Percentiles rank a stretch among this genome's conserved stretches.
Conservation (phyloP, 352 stramenopile species). For the Thalassiosira oceanica region DNA sequence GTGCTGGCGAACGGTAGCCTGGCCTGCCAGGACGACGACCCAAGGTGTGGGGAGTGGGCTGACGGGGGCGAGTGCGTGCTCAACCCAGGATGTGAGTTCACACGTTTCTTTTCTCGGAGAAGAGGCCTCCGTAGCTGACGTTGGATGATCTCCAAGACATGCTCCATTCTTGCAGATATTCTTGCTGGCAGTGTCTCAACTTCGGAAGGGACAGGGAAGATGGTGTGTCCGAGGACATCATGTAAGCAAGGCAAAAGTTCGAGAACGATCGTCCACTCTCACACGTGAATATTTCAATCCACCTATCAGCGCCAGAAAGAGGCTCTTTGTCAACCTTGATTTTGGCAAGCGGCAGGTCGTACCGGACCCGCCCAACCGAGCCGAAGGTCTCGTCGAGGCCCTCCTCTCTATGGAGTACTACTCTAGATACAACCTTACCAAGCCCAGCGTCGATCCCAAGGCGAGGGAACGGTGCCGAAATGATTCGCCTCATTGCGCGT, state of each 20-base stretch:
- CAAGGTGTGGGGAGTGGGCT: conserved; percentile 18
- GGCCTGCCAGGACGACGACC: conserved; percentile 3
- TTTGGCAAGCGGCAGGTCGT: conserved; percentile 17
- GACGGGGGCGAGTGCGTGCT: conserved; percentile 32
- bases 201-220: too few relatives aligned
- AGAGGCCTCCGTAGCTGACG: too few relatives aligned
- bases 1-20: neutral
- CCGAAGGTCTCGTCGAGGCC: neutral
- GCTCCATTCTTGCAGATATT: too few relatives aligned
- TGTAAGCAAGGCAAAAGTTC: too few relatives aligned
- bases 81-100: conserved; percentile 39
- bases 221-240: too few relatives aligned
- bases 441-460: conserved; percentile 14
- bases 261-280: too few relatives aligned
- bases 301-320: conserved; percentile 16
- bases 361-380: conserved; percentile 4
- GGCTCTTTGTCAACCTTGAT: conserved; percentile 17
- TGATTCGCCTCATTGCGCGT: conserved; percentile 35
- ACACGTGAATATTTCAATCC: conserved; percentile 28
- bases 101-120: too few relatives aligned
- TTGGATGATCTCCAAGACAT: too few relatives aligned
- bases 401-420: conserved; percentile 33
- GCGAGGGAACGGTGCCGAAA: conserved; percentile 28
- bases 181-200: too few relatives aligned
- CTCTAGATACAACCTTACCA: conserved; percentile 17